A percentile compares a stretch with the other conserved stretches of the same genome.
phyloP scores from a whole-genome alignment of 805 yeast genomes.

The Candida ortonii region DNA sequence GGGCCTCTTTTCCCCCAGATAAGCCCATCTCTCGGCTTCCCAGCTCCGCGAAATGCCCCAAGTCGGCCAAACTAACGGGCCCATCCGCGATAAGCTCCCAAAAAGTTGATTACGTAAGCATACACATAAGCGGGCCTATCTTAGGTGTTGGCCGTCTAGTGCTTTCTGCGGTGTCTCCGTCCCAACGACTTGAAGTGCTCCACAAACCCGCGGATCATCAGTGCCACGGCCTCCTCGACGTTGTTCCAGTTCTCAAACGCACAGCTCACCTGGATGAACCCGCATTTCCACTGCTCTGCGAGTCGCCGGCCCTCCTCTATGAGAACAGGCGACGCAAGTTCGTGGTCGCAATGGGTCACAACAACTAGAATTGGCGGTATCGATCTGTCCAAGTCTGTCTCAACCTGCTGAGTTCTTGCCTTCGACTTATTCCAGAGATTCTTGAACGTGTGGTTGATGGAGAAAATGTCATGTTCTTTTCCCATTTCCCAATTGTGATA shows the following conservation, averaged over 20 bases:
- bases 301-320: constrained; percentile 55
- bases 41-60: too few species aligned
- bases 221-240: constrained; percentile 55
- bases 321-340: constrained; percentile 56
- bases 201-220: constrained; percentile 57
- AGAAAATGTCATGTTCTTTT: constrained; percentile 64
- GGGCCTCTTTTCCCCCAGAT: too few species aligned
- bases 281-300: constrained; percentile 61
- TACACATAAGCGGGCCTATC: too few species aligned
- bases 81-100: too few species aligned
- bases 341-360: constrained; percentile 60
- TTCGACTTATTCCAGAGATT: constrained; percentile 48
- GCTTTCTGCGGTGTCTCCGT: constrained; percentile 19
- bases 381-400: too few species aligned
- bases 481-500: constrained; percentile 59
- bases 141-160: too few species aligned
- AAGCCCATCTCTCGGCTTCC: too few species aligned
- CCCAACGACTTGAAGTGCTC: too few species aligned
- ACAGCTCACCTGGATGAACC: constrained; percentile 63
- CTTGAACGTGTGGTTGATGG: constrained; percentile 54
- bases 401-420: constrained; percentile 10
- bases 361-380: constrained; percentile 72
- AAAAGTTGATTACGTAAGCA: too few species aligned
- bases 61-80: too few species aligned
- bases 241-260: constrained; percentile 39